These are phyloP conservation scores for Catunica adiposa DNA, from an alignment of 2,329 filamentous ascomycete genomes.

Conservation along the genomic window DNA sequence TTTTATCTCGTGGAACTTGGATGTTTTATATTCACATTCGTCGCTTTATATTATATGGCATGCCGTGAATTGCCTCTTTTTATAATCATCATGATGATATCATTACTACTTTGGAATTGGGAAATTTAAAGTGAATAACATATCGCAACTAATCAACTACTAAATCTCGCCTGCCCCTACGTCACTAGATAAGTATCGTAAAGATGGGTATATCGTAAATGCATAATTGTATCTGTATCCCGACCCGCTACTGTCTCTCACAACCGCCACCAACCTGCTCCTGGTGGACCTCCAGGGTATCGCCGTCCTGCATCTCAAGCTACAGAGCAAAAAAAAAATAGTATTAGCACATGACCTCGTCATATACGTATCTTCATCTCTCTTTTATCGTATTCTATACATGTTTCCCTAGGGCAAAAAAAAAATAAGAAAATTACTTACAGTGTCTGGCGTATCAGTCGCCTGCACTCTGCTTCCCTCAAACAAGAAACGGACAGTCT, in stretches of 20 bases:
- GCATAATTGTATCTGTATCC: not conserved
- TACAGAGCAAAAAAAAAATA: slow-evolving; percentile 23
- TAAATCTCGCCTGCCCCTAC: not conserved
- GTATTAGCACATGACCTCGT: not conserved
- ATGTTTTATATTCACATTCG: not conserved
- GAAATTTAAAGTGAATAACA: too few species aligned
- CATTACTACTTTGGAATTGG: too few species aligned
- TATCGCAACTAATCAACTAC: too few species aligned
- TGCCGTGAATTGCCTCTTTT: too few species aligned
- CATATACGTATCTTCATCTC: not conserved
- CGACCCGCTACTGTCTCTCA: not conserved
- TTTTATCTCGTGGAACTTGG: not conserved
- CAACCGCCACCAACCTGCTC: slow-evolving; percentile 75
- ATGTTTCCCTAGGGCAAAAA: not conserved
- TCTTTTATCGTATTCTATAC: not conserved
- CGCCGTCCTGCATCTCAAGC: slow-evolving; percentile 94
- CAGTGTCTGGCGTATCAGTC: slow-evolving; percentile 76
- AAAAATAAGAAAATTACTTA: slow-evolving; percentile 34
- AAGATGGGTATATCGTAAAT: not conserved
- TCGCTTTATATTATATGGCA: too few species aligned
- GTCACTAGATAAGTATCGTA: not conserved
- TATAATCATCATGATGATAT: too few species aligned
- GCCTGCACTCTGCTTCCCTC: slow-evolving; percentile 87
- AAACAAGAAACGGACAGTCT: slow-evolving; percentile 83
- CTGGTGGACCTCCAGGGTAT: slow-evolving; percentile 92